A percentile compares a stretch with the other conserved stretches of the same genome.
These are phyloP conservation scores for Nicotiana rustica DNA, from an alignment of 305 asterid species.

Conservation along the genomic window DNA sequence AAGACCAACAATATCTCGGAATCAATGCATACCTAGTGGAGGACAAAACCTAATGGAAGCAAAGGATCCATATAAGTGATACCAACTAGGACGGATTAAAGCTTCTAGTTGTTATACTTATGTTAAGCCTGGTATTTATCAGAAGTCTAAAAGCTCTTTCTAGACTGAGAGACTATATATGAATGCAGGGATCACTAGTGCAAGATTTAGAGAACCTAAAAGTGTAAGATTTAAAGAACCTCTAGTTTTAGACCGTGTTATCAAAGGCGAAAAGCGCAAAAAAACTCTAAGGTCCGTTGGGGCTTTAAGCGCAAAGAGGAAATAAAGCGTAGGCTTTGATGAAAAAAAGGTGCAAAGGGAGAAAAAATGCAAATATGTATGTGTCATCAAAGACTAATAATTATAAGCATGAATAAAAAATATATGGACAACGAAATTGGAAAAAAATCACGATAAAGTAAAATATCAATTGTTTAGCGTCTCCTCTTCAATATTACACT, in stretches of 20 bases:
- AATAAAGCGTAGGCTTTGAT: too few relatives aligned
- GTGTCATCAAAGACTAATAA: too few relatives aligned
- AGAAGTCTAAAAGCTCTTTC: not conserved
- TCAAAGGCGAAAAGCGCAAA: too few relatives aligned
- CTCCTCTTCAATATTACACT: too few relatives aligned
- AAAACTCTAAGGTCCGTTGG: too few relatives aligned
- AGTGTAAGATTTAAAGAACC: not conserved
- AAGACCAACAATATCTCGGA: not conserved
- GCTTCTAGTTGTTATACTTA: not conserved
- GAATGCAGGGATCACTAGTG: not conserved
- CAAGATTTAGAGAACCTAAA: not conserved
- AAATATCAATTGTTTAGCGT: too few relatives aligned
- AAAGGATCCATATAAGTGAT: slow-evolving; percentile 4
- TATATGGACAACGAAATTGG: too few relatives aligned
- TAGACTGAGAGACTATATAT: not conserved
- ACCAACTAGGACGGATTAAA: not conserved
- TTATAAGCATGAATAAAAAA: too few relatives aligned
- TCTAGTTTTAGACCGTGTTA: not conserved
- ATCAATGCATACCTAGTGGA: slow-evolving; percentile 2
- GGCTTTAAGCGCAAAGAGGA: too few relatives aligned
- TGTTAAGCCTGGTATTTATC: not conserved
- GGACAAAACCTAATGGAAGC: not conserved
- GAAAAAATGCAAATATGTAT: too few relatives aligned
- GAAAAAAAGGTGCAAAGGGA: too few relatives aligned
- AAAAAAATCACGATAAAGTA: too few relatives aligned